Conservation (phyloP, 352 stramenopile genomes). For the Globisporangium sylvaticum region DNA sequence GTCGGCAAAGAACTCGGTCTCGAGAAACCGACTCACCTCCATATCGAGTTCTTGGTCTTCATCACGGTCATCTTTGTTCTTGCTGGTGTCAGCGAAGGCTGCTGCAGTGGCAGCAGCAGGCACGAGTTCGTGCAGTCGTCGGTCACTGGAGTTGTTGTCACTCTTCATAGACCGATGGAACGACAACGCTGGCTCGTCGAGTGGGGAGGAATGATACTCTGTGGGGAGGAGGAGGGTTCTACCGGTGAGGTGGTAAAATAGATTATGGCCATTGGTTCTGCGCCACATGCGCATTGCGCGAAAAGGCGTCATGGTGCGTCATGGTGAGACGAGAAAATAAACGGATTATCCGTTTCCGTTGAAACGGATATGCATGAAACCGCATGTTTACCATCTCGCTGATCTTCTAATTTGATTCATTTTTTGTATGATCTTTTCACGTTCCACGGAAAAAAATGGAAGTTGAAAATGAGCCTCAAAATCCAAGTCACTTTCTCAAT, state of each 20-base stretch:
- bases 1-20: constrained; percentile 7
- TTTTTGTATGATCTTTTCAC: too few relatives aligned
- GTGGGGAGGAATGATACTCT: not conserved
- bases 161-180: constrained; percentile 12
- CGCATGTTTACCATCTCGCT: not conserved
- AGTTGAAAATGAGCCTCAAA: too few relatives aligned
- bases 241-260: not conserved
- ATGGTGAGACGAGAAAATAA: not conserved
- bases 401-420: not conserved
- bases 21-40: constrained; percentile 11
- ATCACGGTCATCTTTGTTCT: not conserved
- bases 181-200: not conserved
- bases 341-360: too few relatives aligned
- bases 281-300: not conserved
- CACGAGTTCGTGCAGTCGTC: constrained; percentile 9
- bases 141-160: constrained; percentile 10
- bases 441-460: too few relatives aligned
- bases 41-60: constrained; percentile 7
- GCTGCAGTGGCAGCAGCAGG: constrained; percentile 3
- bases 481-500: too few relatives aligned
- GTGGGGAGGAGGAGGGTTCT: not conserved
- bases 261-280: not conserved
- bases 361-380: too few relatives aligned
- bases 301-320: not conserved
- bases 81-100: not conserved